Evolutionary conservation across 768 basidiomycete species (phyloP).

Genomic region (Galerina marginata): DNA sequence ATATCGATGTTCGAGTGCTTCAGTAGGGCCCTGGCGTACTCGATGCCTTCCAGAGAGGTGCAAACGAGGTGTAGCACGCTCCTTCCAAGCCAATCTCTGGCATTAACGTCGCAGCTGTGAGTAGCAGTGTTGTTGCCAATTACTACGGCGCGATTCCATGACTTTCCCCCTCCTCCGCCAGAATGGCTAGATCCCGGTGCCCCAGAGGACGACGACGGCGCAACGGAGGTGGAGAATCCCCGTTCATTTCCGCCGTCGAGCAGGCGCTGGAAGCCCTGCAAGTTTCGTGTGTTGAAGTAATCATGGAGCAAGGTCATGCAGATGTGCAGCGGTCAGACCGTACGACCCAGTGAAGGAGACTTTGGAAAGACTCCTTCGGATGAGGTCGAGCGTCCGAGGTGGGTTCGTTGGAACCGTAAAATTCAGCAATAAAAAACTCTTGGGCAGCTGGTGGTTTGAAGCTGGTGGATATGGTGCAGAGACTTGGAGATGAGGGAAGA

Average conservation of each 20-base stretch:
- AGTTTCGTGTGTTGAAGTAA: slow-evolving; percentile 70
- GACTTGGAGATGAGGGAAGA: neutral
- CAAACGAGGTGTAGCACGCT: slow-evolving; percentile 87
- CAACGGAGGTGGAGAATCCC: slow-evolving; percentile 30
- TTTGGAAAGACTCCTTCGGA: slow-evolving; percentile 27
- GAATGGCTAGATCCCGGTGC: slow-evolving; percentile 34
- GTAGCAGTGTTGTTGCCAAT: slow-evolving; percentile 38
- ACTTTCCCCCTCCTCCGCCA: slow-evolving; percentile 56
- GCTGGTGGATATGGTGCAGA: neutral
- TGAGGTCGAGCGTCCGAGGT: slow-evolving; percentile 18
- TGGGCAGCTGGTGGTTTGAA: neutral
- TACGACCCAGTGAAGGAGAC: slow-evolving; percentile 42
- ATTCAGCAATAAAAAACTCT: slow-evolving; percentile 4
- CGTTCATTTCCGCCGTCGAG: slow-evolving; percentile 56
- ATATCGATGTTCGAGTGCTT: slow-evolving; percentile 77
- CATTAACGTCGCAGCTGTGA: slow-evolving; percentile 62
- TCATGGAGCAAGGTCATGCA: slow-evolving; percentile 87
- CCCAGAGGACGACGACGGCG: slow-evolving; percentile 29
- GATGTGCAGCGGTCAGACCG: slow-evolving; percentile 36
- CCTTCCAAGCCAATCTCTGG: slow-evolving; percentile 71
- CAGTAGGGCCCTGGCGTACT: slow-evolving; percentile 80
- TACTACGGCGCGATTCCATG: slow-evolving; percentile 57
- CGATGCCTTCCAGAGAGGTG: slow-evolving; percentile 66
- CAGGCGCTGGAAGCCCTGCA: slow-evolving; percentile 78
- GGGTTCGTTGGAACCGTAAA: slow-evolving; percentile 14